Evolutionary conservation across 1,139 yeast genomes (phyloP).

Genomic region (Kodamaea derodonti): DNA sequence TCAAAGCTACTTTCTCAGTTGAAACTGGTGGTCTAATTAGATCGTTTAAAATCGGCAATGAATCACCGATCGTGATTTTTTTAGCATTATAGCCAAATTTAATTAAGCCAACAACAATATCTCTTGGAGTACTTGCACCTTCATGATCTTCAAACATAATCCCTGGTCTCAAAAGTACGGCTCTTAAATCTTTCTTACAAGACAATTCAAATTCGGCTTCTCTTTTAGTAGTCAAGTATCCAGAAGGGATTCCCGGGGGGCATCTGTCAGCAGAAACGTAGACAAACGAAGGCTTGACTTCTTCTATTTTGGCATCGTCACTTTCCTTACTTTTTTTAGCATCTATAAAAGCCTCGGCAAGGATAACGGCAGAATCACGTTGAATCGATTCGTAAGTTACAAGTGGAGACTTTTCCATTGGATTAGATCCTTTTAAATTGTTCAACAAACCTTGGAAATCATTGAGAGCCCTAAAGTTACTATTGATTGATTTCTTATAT

Average conservation of each 20-base stretch:
- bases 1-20: constrained; percentile 65
- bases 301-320: too few relatives aligned
- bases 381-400: constrained; percentile 62
- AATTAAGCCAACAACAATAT: constrained; percentile 23
- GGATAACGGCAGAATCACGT: constrained; percentile 61
- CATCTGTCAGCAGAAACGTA: constrained; percentile 79
- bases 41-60: constrained; percentile 33
- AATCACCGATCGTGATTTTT: constrained; percentile 27
- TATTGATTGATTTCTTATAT: constrained; percentile 56
- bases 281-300: constrained; percentile 48
- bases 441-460: constrained; percentile 29
- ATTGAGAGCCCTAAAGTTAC: constrained; percentile 31
- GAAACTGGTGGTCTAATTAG: constrained; percentile 62
- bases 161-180: constrained; percentile 74
- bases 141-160: constrained; percentile 56
- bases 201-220: constrained; percentile 65
- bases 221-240: constrained; percentile 71
- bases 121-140: constrained; percentile 26
- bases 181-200: constrained; percentile 43
- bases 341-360: constrained; percentile 54
- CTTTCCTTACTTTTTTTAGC: constrained; percentile 10
- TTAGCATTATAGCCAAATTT: constrained; percentile 42
- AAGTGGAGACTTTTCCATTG: constrained; percentile 46
- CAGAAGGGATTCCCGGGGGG: constrained; percentile 62
- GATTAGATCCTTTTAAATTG: constrained; percentile 41